Evolutionary conservation across 2,329 filamentous ascomycete species (phyloP).

Genomic region (Dothideomycetes sp.): DNA sequence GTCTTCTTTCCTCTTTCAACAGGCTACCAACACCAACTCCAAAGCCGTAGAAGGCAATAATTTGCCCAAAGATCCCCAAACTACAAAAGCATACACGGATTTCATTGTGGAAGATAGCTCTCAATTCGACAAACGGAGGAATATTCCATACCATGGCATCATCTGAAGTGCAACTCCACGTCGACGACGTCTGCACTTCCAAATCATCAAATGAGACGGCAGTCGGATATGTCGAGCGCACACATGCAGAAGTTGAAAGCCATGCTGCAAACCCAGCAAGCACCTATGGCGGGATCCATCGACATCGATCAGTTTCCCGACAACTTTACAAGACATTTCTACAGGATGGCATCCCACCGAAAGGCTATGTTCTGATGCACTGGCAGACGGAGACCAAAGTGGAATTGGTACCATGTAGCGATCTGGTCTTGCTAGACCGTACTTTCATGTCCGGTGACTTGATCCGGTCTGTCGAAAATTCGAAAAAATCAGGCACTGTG

Average conservation of each 20-base stretch:
- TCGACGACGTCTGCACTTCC: constrained; percentile 35
- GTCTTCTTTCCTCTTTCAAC: too few species aligned
- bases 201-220: constrained; percentile 28
- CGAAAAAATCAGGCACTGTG: constrained; percentile 46
- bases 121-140: too few species aligned
- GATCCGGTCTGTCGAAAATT: constrained; percentile 41
- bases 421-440: constrained; percentile 45
- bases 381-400: constrained; percentile 33
- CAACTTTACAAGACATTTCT: constrained; percentile 32
- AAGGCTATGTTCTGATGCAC: constrained; percentile 42
- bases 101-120: too few species aligned
- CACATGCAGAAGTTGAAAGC: constrained; percentile 35
- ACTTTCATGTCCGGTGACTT: constrained; percentile 45
- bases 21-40: too few species aligned
- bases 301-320: constrained; percentile 25
- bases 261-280: constrained; percentile 36
- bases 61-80: too few species aligned
- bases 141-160: too few species aligned
- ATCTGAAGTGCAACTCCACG: constrained; percentile 3
- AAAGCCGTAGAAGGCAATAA: too few species aligned
- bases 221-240: constrained; percentile 38
- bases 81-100: too few species aligned
- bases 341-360: constrained; percentile 39
- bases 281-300: constrained; percentile 30
- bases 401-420: constrained; percentile 23